Evolutionary conservation across 2,329 filamentous ascomycete species (phyloP).

Genomic region (Torrubiellomyces zombiae): DNA sequence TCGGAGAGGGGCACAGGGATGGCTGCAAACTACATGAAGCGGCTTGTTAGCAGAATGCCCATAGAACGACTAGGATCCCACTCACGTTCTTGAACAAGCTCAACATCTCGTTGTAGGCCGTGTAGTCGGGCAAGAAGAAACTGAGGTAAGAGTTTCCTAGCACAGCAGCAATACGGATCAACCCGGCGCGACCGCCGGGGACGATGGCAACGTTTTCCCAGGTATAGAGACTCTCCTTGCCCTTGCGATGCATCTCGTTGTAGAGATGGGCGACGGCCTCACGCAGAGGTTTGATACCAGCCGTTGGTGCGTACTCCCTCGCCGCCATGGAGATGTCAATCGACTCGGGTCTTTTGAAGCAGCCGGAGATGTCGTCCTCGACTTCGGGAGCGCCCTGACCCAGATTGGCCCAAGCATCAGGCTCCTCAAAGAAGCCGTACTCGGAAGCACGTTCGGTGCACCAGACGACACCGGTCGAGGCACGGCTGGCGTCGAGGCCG

Average conservation of each 20-base stretch:
- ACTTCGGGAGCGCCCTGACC: constrained; percentile 90
- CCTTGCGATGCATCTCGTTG: constrained; percentile 80
- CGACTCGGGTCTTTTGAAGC: constrained; percentile 63
- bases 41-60: constrained; percentile 1
- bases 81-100: constrained; percentile 76
- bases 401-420: constrained; percentile 75
- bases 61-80: constrained; percentile 3
- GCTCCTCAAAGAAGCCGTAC: constrained; percentile 73
- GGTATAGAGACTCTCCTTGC: constrained; percentile 77
- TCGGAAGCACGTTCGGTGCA: constrained; percentile 75
- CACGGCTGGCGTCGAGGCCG: constrained; percentile 72
- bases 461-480: constrained; percentile 91
- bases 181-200: constrained; percentile 75
- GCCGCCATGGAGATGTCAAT: constrained; percentile 66
- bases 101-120: constrained; percentile 95
- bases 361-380: constrained; percentile 80
- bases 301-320: constrained; percentile 83
- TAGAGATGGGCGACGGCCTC: constrained; percentile 84
- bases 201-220: constrained; percentile 98
- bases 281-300: constrained; percentile 79
- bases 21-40: constrained; percentile 49
- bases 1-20: constrained; percentile 74
- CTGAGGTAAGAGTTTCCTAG: constrained; percentile 82
- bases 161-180: constrained; percentile 90
- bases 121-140: constrained; percentile 93